These are phyloP conservation scores for Neurospora sp. DNA, from an alignment of 495 filamentous ascomycete species.

Conservation along the genomic window DNA sequence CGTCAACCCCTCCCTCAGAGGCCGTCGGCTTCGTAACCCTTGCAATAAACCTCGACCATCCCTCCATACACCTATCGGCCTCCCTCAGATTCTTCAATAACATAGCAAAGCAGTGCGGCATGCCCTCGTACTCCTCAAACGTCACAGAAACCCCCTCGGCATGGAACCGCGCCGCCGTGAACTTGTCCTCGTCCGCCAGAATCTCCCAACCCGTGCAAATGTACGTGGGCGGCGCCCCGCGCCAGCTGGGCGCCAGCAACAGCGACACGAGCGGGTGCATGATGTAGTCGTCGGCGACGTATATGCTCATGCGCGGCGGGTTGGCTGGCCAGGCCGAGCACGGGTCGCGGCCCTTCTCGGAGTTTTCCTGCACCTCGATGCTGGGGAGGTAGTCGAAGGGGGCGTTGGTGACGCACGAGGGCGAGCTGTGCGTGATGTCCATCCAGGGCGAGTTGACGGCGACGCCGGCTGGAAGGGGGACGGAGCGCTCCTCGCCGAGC, in stretches of 20 bases:
- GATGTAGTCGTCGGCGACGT: slow-evolving; percentile 50
- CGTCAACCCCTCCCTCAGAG: slow-evolving; percentile 11
- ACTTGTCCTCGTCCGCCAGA: slow-evolving; percentile 60
- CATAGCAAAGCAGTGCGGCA: slow-evolving; percentile 79
- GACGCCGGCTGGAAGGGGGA: slow-evolving; percentile 63
- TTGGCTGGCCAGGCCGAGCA: slow-evolving; percentile 62
- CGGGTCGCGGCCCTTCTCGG: slow-evolving; percentile 31
- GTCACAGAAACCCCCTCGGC: slow-evolving; percentile 53
- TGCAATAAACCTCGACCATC: slow-evolving; percentile 48
- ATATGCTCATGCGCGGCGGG: slow-evolving; percentile 62
- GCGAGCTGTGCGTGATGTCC: slow-evolving; percentile 64
- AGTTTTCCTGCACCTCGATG: slow-evolving; percentile 19
- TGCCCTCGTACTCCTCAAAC: slow-evolving; percentile 70
- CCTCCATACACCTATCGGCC: slow-evolving; percentile 41
- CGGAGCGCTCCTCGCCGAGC: slow-evolving; percentile 42
- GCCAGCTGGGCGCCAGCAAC: slow-evolving; percentile 57
- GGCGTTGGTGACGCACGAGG: slow-evolving; percentile 53
- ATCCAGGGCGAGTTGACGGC: slow-evolving; percentile 62
- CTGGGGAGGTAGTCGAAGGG: slow-evolving; percentile 67
- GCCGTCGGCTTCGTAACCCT: slow-evolving; percentile 23
- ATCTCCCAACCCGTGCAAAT: slow-evolving; percentile 71
- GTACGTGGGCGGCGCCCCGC: slow-evolving; percentile 57
- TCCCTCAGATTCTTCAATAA: slow-evolving; percentile 45
- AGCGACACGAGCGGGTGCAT: slow-evolving; percentile 69
- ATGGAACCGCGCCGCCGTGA: slow-evolving; percentile 49